Conservation (phyloP, 768 basidiomycete genomes). For the Trametes maxima region DNA sequence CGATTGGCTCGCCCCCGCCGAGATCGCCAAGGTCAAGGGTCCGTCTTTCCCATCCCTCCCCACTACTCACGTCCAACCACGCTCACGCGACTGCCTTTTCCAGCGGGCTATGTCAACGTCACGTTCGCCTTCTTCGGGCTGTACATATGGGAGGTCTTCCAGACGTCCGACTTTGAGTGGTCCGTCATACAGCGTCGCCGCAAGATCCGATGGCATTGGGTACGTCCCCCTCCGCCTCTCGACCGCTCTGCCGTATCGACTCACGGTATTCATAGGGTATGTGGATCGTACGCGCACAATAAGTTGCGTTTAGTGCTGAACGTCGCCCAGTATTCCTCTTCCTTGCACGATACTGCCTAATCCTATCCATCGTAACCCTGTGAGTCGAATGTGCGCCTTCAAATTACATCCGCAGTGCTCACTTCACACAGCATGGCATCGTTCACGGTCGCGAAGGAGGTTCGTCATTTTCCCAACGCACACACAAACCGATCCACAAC, state of each 20-base stretch:
- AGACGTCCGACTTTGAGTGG: slow-evolving; percentile 68
- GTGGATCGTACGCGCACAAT: not conserved
- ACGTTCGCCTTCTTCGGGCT: slow-evolving; percentile 67
- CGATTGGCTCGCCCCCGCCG: slow-evolving; percentile 50
- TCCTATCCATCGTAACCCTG: slow-evolving; percentile 68
- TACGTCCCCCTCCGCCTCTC: slow-evolving; percentile 38
- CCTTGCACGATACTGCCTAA: slow-evolving; percentile 70
- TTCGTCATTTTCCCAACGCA: slow-evolving; percentile 29
- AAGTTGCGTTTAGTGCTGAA: not conserved
- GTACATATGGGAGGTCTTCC: slow-evolving; percentile 68
- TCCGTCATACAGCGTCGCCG: slow-evolving; percentile 60
- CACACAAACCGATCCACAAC: not conserved
- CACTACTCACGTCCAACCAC: not conserved
- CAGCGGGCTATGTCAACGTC: slow-evolving; percentile 61
- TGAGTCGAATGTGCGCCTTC: slow-evolving; percentile 37
- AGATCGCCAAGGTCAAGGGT: slow-evolving; percentile 38
- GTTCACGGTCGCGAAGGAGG: slow-evolving; percentile 50
- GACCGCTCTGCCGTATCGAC: slow-evolving; percentile 49
- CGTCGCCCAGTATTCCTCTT: slow-evolving; percentile 59
- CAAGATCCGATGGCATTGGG: slow-evolving; percentile 69
- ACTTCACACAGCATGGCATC: slow-evolving; percentile 54
- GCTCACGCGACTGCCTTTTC: slow-evolving; percentile 1
- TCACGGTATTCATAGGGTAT: slow-evolving; percentile 28
- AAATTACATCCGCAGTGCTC: not conserved
- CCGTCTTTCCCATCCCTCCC: not conserved